Conservation (phyloP, 2,329 filamentous ascomycete genomes). For the Colletotrichum siamense region DNA sequence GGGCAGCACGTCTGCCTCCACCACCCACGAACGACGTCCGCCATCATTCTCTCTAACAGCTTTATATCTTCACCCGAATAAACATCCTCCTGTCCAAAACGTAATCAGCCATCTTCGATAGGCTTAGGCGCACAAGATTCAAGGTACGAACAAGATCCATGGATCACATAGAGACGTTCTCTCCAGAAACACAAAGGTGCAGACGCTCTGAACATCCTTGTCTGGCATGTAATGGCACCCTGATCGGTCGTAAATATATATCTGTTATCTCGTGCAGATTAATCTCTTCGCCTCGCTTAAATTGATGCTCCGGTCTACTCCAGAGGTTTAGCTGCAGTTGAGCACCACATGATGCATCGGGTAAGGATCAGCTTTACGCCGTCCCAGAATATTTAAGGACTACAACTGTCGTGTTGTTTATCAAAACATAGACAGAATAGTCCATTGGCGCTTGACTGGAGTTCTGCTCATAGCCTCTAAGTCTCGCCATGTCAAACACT, state of each 20-base stretch:
- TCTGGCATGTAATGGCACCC: no score
- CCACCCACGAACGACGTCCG: neutral
- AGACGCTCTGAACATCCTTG: no score
- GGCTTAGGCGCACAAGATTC: accelerated
- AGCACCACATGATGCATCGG: no score
- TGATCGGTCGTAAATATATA: no score
- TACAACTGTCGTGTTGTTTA: neutral
- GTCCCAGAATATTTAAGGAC: neutral
- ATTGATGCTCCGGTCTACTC: accelerated
- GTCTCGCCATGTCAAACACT: neutral
- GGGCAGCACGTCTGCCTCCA: accelerated
- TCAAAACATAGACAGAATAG: neutral
- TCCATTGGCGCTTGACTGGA: neutral
- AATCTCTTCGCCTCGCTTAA: neutral
- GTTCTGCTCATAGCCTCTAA: accelerated
- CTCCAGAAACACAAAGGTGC: no score
- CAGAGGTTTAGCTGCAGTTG: neutral
- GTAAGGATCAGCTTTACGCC: no score
- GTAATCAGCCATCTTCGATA: no score
- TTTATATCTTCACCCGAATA: neutral
- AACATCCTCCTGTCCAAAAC: no score
- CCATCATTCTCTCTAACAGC: neutral
- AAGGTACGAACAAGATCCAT: neutral
- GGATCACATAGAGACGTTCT: neutral
- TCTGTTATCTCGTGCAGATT: no score